Evolutionary conservation across 805 yeast species (phyloP), one percentile per base, ranked within the genome.

Genomic region (Ogataea methanolica): DNA sequence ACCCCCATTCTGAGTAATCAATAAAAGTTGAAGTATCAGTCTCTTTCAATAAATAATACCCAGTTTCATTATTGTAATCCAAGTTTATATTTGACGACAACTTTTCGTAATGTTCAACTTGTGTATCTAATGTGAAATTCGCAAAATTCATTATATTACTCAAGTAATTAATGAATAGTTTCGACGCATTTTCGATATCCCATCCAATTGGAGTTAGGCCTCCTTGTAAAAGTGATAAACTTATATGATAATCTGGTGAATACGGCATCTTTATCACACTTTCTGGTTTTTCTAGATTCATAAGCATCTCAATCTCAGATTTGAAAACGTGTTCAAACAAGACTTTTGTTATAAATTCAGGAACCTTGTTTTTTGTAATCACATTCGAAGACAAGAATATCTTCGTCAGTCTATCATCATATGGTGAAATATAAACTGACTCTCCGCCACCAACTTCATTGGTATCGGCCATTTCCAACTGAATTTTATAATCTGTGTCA

Each of bases 1-100:
- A 68, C 47, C 84, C 84, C 96, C 96, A 86, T 54, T 87, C 96
- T 2, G 94, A 90, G 55, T 80, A 81, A 65, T 92, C 94, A 50
- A 91, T 77, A 53, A 88, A 80, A 14, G 91, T 85, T 2, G 95
- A 76, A 34, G 91, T 71, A 47, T 85, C 85, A 8, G 71, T 61
- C 45, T 72, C 67, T 22, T 72, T 70, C 16, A 85, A 68, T 3
- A 71, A 14, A 23, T 47, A 51, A 19, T 45, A 49, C 19, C 67
- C 64, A 0, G 63, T 54, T 2, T 62, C 66, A 17, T 54, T 50
- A 22, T 57, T 49, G 19, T 53, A 59, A 39, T 66, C 60, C 34
- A 54, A 45, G 39, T 33, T 70, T 58, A 41, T 59, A 36, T 55
- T 53, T 2, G 51, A 52, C 0, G 68, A 55, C 5, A 78, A 66